These are phyloP conservation scores for Ilex asprella DNA, from an alignment of 257 asterid species.

Conservation along the genomic window DNA sequence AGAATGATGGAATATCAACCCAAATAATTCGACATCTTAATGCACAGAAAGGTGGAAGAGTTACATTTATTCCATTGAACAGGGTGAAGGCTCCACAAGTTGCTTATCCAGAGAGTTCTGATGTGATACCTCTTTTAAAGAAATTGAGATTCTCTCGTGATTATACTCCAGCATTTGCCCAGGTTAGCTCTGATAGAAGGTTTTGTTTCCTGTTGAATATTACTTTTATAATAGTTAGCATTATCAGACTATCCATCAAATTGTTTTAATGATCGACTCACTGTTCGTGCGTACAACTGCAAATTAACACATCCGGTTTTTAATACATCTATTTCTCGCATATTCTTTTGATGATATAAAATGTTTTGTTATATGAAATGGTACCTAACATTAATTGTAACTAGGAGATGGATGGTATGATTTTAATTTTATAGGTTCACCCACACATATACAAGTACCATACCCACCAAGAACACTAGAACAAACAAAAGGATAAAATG, in stretches of 20 bases:
- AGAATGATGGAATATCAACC: conserved; percentile 84
- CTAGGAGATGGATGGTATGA: too few species aligned
- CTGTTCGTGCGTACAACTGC: too few species aligned
- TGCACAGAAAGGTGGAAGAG: conserved; percentile 96
- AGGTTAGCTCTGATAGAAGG: conserved; percentile 40
- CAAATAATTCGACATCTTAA: conserved; percentile 84
- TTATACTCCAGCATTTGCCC: conserved; percentile 69
- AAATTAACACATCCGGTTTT: too few species aligned
- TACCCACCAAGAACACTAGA: too few species aligned
- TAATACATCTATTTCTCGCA: too few species aligned
- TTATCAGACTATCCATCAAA: background rate
- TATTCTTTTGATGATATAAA: too few species aligned
- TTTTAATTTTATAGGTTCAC: too few species aligned
- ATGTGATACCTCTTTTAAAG: conserved; percentile 84
- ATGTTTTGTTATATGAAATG: too few species aligned
- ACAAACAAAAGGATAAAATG: too few species aligned
- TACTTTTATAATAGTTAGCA: background rate
- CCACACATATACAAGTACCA: too few species aligned
- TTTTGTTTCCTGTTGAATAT: conserved; percentile 13
- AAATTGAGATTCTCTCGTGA: conserved; percentile 51
- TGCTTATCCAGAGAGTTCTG: conserved; percentile 74
- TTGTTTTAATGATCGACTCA: too few species aligned
- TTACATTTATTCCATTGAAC: conserved; percentile 93
- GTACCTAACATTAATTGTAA: too few species aligned
- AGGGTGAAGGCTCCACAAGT: conserved; percentile 80